phyloP scores from a whole-genome alignment of 116 monocot genomes.

The Dioscorea cayenensis region DNA sequence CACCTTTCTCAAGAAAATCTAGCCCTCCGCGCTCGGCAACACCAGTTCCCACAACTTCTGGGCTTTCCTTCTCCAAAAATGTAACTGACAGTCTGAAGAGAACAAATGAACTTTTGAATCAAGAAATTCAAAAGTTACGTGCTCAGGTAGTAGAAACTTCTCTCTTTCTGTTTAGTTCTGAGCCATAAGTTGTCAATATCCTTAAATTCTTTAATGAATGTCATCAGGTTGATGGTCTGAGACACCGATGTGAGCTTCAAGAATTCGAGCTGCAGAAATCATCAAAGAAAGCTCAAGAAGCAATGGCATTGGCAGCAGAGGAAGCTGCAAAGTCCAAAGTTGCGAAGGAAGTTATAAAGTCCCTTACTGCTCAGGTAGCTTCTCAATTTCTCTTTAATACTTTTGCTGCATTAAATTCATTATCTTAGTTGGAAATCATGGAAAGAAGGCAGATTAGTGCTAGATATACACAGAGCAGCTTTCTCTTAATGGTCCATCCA shows the following conservation, averaged over 20 bases:
- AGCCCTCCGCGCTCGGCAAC: constrained; percentile 65
- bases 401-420: not conserved
- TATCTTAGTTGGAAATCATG: too few relatives aligned
- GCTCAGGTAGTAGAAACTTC: constrained; percentile 39
- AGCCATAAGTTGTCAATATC: not conserved
- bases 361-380: constrained; percentile 72
- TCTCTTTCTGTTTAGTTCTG: not conserved
- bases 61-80: constrained; percentile 61
- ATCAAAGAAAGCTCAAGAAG: constrained; percentile 62
- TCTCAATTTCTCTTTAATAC: constrained; percentile 5
- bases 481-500: too few relatives aligned
- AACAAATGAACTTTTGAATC: constrained; percentile 65
- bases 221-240: constrained; percentile 61
- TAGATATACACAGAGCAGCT: too few relatives aligned
- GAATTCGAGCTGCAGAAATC: constrained; percentile 68
- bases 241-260: constrained; percentile 54
- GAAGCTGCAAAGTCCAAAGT: constrained; percentile 85
- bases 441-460: too few relatives aligned
- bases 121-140: constrained; percentile 61
- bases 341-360: constrained; percentile 91
- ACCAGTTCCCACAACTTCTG: constrained; percentile 57
- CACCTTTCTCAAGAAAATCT: constrained; percentile 66
- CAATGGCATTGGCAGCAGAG: constrained; percentile 54
- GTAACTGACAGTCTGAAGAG: constrained; percentile 49
- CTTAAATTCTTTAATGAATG: constrained; percentile 2